These are phyloP conservation scores for Betula pendula DNA, from an alignment of 306 rosid species.

Conservation along the genomic window DNA sequence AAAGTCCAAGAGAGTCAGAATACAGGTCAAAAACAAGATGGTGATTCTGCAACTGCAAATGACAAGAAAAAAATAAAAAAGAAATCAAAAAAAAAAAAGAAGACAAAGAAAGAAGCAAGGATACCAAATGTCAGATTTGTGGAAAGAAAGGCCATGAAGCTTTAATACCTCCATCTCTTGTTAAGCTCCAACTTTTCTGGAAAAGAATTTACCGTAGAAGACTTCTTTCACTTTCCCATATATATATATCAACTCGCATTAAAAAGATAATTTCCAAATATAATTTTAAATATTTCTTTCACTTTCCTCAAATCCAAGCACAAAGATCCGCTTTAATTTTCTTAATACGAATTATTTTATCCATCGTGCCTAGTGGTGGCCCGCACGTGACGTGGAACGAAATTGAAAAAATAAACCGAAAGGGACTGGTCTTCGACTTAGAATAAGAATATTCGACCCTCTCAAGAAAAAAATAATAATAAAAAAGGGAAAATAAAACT, in stretches of 20 bases:
- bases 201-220: neutral
- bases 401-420: neutral
- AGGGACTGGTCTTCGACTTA: neutral
- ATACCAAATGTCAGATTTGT: too few species aligned
- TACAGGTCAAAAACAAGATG: too few species aligned
- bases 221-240: neutral
- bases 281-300: neutral
- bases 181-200: neutral
- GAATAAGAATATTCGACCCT: neutral
- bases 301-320: neutral
- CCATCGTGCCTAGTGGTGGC: neutral
- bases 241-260: too few species aligned
- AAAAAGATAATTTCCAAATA: too few species aligned
- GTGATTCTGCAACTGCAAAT: too few species aligned
- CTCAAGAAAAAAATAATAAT: neutral
- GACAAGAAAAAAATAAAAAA: too few species aligned
- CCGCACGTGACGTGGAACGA: neutral
- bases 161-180: neutral
- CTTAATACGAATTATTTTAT: neutral
- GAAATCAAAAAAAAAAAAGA: too few species aligned
- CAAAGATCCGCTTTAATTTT: too few species aligned
- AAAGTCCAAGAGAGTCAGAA: too few species aligned
- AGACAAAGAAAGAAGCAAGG: too few species aligned
- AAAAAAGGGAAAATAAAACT: neutral
- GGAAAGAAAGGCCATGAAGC: too few species aligned